A percentile compares a stretch with the other conserved stretches of the same genome.
These are phyloP conservation scores for Ascodesmis nigricans DNA, from an alignment of 495 filamentous ascomycete species.

Conservation along the genomic window DNA sequence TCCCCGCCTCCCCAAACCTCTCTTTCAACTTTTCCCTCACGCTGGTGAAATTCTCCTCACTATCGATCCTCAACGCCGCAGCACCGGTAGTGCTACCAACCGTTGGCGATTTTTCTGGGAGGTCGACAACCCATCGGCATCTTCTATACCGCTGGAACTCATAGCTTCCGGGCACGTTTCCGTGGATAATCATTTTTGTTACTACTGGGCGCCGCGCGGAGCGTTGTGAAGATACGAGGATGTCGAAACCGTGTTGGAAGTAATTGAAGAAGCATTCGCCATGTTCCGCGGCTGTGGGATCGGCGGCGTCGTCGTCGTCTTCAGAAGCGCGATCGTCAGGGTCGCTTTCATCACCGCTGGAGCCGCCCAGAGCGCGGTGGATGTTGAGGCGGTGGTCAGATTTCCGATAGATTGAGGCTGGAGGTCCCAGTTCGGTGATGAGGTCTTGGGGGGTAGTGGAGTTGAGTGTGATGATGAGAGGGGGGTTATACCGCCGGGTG, in stretches of 20 bases:
- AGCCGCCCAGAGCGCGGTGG: slow-evolving; percentile 37
- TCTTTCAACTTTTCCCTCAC: slow-evolving; percentile 42
- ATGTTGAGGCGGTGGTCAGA: slow-evolving; percentile 82
- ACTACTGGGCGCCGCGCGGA: slow-evolving; percentile 42
- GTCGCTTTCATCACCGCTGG: slow-evolving; percentile 42
- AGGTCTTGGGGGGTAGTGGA: slow-evolving; percentile 79
- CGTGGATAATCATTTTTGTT: slow-evolving; percentile 77
- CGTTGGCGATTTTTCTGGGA: slow-evolving; percentile 25
- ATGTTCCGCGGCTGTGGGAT: slow-evolving; percentile 27
- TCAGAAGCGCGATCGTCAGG: slow-evolving; percentile 63
- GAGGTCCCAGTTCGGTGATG: slow-evolving; percentile 70
- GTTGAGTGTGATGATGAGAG: slow-evolving; percentile 47
- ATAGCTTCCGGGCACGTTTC: slow-evolving; percentile 86
- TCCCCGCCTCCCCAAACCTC: slow-evolving; percentile 41
- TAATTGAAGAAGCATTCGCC: slow-evolving; percentile 87
- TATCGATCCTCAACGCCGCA: slow-evolving; percentile 28
- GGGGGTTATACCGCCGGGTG: slow-evolving; percentile 35
- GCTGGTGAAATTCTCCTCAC: slow-evolving; percentile 55
- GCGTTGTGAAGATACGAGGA: slow-evolving; percentile 64
- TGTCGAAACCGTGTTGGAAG: slow-evolving; percentile 82
- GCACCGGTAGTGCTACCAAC: slow-evolving; percentile 3
- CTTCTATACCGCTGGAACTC: slow-evolving; percentile 87
- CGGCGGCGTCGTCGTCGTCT: slow-evolving; percentile 47
- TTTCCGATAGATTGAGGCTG: slow-evolving; percentile 88
- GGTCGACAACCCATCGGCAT: slow-evolving; percentile 61